Evolutionary conservation across 164 flowering plant species (phyloP).

Genomic region (Malania oleifera): DNA sequence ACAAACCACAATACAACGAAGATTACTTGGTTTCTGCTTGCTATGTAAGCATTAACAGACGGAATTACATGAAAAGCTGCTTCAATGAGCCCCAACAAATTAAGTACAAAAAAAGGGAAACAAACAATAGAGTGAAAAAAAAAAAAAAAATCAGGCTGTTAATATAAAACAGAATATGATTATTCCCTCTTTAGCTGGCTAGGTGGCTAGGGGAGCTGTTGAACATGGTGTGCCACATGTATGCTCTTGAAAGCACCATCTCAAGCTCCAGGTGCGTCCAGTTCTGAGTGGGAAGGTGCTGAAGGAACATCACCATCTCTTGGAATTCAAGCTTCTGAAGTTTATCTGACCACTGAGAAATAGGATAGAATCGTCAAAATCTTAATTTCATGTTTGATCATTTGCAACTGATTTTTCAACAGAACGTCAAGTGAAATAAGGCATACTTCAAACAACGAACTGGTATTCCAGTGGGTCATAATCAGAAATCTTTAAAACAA

Average conservation of each 20-base stretch:
- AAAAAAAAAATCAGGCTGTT: background rate
- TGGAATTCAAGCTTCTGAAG: conserved; percentile 94
- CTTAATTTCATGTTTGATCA: background rate
- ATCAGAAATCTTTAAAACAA: too few species aligned
- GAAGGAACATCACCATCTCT: conserved; percentile 97
- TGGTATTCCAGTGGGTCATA: background rate
- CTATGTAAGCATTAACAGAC: background rate
- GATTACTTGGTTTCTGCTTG: conserved; percentile 1
- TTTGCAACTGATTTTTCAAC: background rate
- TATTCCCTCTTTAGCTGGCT: conserved; percentile 30
- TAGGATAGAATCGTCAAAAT: background rate
- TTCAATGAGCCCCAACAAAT: background rate
- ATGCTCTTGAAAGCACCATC: conserved; percentile 95
- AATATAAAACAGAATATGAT: background rate
- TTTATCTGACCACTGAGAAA: conserved; percentile 85
- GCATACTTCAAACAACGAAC: background rate
- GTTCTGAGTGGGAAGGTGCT: conserved; percentile 83
- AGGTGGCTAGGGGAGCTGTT: conserved; percentile 87
- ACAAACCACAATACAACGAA: conserved; percentile 21
- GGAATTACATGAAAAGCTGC: background rate
- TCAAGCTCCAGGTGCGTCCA: conserved; percentile 88
- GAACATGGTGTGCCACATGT: conserved; percentile 97
- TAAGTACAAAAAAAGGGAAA: background rate
- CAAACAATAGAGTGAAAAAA: background rate
- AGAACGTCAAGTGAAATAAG: background rate